These are phyloP conservation scores for Apophysomyces trapeziformis DNA, from an alignment of 371 early-diverging fungal genomes.

Conservation along the genomic window DNA sequence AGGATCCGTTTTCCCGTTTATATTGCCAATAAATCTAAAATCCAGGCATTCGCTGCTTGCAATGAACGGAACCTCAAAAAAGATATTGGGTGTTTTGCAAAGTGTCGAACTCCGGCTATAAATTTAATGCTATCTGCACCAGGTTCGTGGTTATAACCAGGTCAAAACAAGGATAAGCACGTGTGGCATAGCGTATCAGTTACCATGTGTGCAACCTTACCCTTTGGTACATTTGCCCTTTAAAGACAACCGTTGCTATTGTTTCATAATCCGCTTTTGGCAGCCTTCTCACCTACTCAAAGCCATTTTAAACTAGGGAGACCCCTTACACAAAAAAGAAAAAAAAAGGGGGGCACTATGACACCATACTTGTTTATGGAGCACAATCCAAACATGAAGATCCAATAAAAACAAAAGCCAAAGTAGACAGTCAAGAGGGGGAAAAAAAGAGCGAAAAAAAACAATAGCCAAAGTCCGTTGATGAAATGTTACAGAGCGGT, in stretches of 20 bases:
- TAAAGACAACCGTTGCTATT: background rate
- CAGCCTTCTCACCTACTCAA: background rate
- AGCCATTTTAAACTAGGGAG: too few species aligned
- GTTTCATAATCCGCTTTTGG: constrained; percentile 4
- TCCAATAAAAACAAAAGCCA: constrained; percentile 1
- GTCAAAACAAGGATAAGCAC: constrained; percentile 10
- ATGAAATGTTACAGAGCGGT: constrained; percentile 3
- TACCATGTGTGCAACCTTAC: constrained; percentile 13
- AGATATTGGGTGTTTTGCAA: background rate
- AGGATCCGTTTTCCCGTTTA: constrained; percentile 11
- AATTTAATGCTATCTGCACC: constrained; percentile 11
- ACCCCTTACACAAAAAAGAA: background rate
- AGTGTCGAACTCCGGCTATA: constrained; percentile 2
- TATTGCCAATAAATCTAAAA: constrained; percentile 11
- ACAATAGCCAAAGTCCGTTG: constrained; percentile 3
- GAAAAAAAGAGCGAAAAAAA: background rate
- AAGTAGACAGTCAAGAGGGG: background rate
- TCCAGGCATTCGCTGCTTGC: constrained; percentile 4
- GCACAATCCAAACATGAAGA: background rate
- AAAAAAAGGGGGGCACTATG: constrained; percentile 9
- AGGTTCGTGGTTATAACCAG: constrained; percentile 5
- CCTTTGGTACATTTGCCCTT: constrained; percentile 15
- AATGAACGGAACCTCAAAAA: constrained; percentile 9
- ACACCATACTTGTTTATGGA: background rate
- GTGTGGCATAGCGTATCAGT: constrained; percentile 14